Percentiles rank a stretch among this genome's conserved stretches.
These are phyloP conservation scores for Toxoplasma gondii DNA, from an alignment of 169 alveolate species.

Conservation along the genomic window DNA sequence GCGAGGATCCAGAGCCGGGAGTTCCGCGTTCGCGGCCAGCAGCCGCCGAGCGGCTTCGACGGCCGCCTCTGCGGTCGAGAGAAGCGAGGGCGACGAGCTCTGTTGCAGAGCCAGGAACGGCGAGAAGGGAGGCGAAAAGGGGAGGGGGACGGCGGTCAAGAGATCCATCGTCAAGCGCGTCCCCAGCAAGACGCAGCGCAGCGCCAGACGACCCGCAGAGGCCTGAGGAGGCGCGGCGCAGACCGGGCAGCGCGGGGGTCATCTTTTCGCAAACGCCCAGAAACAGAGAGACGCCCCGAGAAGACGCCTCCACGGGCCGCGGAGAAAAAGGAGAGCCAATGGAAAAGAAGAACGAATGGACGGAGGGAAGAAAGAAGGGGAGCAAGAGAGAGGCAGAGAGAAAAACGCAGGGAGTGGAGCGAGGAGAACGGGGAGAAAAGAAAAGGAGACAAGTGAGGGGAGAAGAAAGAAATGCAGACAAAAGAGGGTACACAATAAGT, in stretches of 20 bases:
- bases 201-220: constrained; percentile 59
- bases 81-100: not conserved
- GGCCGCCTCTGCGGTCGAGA: not conserved
- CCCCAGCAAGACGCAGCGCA: constrained; percentile 60
- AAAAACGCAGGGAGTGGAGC: not conserved
- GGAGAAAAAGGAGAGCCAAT: not conserved
- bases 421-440: no score
- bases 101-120: constrained; percentile 1
- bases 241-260: not conserved
- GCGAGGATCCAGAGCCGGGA: constrained; percentile 41
- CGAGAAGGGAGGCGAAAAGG: not conserved
- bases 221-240: constrained; percentile 1
- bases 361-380: not conserved
- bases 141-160: not conserved
- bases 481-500: not conserved
- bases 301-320: not conserved
- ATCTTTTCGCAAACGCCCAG: not conserved
- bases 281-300: not conserved
- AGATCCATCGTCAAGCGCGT: constrained; percentile 45
- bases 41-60: constrained; percentile 51
- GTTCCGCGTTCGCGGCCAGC: constrained; percentile 50
- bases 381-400: not conserved
- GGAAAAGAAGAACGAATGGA: not conserved
- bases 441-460: no score
- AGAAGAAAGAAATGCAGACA: not conserved